Percentiles rank a stretch among this genome's conserved stretches.
phyloP scores from a whole-genome alignment of 306 rosid genomes.

The Gleditsia sinensis region DNA sequence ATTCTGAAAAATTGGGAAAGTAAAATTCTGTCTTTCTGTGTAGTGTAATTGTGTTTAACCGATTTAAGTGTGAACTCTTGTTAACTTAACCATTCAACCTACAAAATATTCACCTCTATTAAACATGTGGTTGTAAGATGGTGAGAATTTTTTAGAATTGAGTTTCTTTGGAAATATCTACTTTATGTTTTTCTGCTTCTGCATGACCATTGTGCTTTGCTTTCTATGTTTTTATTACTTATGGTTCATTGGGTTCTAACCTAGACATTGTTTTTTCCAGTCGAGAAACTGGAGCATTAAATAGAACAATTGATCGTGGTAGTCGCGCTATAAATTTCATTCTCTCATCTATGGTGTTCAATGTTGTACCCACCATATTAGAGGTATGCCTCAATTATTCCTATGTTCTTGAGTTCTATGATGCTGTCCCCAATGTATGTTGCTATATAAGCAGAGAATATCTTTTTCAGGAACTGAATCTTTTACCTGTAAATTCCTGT shows the following conservation, averaged over 20 bases:
- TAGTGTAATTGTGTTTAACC: no score
- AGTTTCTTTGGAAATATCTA: background rate
- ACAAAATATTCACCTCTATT: background rate
- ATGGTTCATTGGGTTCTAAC: conserved; percentile 14
- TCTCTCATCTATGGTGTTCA: conserved; percentile 96
- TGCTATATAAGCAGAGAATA: background rate
- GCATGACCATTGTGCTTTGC: conserved; percentile 11
- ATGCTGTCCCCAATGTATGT: conserved; percentile 13
- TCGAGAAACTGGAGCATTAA: conserved; percentile 95
- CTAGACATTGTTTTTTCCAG: conserved; percentile 48
- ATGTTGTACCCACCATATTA: conserved; percentile 87
- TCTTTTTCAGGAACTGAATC: conserved; percentile 10
- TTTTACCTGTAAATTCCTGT: conserved; percentile 15
- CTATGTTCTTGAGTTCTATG: conserved; percentile 26
- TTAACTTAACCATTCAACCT: background rate
- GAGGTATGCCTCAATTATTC: conserved; percentile 65
- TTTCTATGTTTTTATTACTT: conserved; percentile 17
- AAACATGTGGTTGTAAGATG: background rate
- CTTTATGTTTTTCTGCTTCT: background rate
- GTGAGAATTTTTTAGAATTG: background rate
- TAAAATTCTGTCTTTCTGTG: conserved; percentile 1
- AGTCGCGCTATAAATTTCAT: conserved; percentile 96
- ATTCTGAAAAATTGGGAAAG: background rate
- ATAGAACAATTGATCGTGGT: conserved; percentile 97
- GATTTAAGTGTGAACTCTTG: background rate